These are phyloP conservation scores for Eutypa lata DNA, from an alignment of 2,329 filamentous ascomycete species.

Conservation along the genomic window DNA sequence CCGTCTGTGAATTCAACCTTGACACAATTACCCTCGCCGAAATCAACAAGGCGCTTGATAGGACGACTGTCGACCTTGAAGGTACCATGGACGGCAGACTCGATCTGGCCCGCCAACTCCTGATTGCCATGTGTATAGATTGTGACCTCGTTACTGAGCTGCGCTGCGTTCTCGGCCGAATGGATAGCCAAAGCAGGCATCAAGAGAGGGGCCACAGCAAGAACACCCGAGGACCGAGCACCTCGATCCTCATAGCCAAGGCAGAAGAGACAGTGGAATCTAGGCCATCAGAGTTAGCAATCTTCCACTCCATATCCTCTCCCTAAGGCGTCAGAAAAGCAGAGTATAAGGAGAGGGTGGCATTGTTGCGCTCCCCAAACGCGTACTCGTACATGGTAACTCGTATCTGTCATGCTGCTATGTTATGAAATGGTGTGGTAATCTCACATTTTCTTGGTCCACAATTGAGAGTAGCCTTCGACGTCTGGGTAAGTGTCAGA, in stretches of 20 bases:
- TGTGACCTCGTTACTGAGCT: conserved; percentile 13
- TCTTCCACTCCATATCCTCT: too few species aligned
- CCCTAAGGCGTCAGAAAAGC: too few species aligned
- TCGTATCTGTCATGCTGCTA: not conserved
- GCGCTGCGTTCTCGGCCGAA: conserved; percentile 14
- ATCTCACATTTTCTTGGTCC: conserved; percentile 14
- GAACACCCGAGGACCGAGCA: conserved; percentile 9
- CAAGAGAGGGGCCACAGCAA: conserved; percentile 8
- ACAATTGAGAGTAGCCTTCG: conserved; percentile 12
- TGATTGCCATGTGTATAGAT: conserved; percentile 20
- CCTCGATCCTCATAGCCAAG: conserved; percentile 18
- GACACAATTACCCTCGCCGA: conserved; percentile 1
- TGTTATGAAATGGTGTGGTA: not conserved
- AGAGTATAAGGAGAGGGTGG: too few species aligned
- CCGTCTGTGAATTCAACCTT: conserved; percentile 17
- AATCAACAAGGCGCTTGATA: conserved; percentile 17
- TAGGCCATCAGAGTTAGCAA: not conserved
- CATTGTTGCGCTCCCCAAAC: too few species aligned
- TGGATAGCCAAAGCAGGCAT: conserved; percentile 6
- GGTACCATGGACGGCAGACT: conserved; percentile 1
- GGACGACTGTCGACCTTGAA: conserved; percentile 17
- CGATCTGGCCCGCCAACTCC: conserved; percentile 9
- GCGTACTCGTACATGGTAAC: not conserved
- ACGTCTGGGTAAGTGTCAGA: conserved; percentile 12
- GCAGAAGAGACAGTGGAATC: conserved; percentile 19